Evolutionary conservation across 225 moss, liverwort and hornwort species (phyloP).

Genomic region (Pseudoscleropodium purum): DNA sequence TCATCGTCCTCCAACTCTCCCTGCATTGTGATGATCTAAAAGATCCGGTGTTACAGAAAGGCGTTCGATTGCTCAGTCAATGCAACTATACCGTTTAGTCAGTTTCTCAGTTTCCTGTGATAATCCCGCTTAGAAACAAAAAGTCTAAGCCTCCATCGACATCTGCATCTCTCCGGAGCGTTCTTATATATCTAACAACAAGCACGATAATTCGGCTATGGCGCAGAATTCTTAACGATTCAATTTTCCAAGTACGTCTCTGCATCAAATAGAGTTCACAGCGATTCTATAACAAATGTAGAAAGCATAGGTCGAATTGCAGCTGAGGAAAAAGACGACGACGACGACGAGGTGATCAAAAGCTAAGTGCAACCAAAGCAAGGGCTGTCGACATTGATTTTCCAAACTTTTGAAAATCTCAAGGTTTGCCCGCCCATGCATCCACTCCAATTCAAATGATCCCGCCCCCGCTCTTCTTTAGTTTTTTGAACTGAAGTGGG

Average conservation of each 20-base stretch:
- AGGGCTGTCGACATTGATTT: background rate
- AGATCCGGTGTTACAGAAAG: background rate
- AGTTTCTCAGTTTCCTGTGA: background rate
- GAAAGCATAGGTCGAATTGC: background rate
- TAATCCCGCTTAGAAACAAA: background rate
- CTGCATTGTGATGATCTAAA: background rate
- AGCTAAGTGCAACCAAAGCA: background rate
- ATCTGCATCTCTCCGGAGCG: background rate
- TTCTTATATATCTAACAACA: background rate
- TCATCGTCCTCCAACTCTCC: conserved; percentile 11
- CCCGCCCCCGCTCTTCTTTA: background rate
- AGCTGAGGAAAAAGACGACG: background rate
- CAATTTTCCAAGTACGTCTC: background rate
- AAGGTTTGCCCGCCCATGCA: background rate
- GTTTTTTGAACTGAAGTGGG: background rate
- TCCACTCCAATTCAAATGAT: background rate
- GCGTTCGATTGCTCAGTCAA: no score
- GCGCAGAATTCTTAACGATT: background rate
- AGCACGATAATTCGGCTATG: background rate
- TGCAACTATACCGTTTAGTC: background rate
- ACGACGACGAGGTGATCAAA: background rate
- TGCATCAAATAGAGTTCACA: background rate
- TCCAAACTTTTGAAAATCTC: background rate
- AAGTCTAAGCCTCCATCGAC: background rate
- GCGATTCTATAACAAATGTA: background rate